phyloP scores from a whole-genome alignment of 495 filamentous ascomycete species.

The Cudoniella acicularis region DNA sequence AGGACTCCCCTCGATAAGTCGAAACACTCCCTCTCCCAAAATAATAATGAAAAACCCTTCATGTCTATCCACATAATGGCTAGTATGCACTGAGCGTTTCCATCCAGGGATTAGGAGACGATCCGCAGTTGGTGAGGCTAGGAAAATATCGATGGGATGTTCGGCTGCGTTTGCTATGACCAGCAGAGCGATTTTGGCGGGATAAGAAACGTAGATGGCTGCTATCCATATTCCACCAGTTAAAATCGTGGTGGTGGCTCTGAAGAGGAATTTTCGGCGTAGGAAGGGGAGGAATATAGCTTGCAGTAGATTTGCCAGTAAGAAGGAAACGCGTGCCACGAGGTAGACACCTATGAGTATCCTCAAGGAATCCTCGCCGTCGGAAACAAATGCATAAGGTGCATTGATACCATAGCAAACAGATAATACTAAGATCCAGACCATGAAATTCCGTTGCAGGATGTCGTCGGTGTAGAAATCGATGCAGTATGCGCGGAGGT shows the following conservation, averaged over 20 bases:
- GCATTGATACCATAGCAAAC: constrained; percentile 23
- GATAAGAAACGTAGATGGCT: constrained; percentile 16
- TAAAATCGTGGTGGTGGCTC: background rate
- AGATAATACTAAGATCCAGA: constrained; percentile 20
- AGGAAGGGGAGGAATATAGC: constrained; percentile 12
- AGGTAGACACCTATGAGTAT: constrained; percentile 17
- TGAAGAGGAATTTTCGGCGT: constrained; percentile 1
- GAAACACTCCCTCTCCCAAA: constrained; percentile 25
- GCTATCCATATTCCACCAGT: constrained; percentile 8
- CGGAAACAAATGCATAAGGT: constrained; percentile 9
- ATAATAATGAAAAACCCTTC: constrained; percentile 26
- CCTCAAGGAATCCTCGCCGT: constrained; percentile 10
- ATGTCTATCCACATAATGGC: constrained; percentile 17
- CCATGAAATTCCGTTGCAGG: constrained; percentile 14
- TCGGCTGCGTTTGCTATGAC: constrained; percentile 12
- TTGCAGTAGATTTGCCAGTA: constrained; percentile 7
- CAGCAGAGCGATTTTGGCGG: constrained; percentile 8
- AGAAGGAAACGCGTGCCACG: constrained; percentile 8
- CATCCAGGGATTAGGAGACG: constrained; percentile 8
- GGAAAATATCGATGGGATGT: constrained; percentile 9
- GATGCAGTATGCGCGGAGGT: constrained; percentile 13
- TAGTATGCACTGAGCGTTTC: constrained; percentile 7
- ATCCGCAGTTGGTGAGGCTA: constrained; percentile 11
- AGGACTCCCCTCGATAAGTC: constrained; percentile 29
- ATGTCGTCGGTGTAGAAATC: constrained; percentile 20